Evolutionary conservation across 2,329 filamentous ascomycete genomes (phyloP), one percentile per base, ranked within the genome.

Genomic region (Aureobasidium sp.): DNA sequence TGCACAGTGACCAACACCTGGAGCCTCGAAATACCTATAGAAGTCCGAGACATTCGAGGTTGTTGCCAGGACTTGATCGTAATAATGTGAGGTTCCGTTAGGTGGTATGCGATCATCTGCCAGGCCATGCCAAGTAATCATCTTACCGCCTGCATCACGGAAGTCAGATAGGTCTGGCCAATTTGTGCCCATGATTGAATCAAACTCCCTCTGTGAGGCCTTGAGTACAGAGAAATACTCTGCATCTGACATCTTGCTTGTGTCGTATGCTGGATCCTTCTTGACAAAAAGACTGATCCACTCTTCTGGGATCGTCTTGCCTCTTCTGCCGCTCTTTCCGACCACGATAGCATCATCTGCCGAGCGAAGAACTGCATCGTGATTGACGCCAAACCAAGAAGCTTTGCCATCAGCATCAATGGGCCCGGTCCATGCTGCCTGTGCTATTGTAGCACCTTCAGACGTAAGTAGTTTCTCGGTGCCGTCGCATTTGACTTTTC

Each of bases 111-210:
- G 63, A 23, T 72, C 63, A 63, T 78, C 76, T 2, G 70, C 70
- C 7, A 75, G 64, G 0, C 77, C 78, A 57, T 79, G 76, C 72
- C 73, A 79, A 1, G 71, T 74, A 17, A 80, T 70, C 67, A 80
- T 71, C 63, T 79, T 80, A 1, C 72, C 75, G 0, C 75, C 76
- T 1, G 66, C 62, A 0, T 66, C 55, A 32, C 69, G 70, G 66
- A 79, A 79, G 0, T 55, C 66, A 0, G 70, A 68, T 0, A 79
- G 68, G 63, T 78, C 72, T 1, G 76, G 71, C 47, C 76, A 68
- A 23, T 68, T 61, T 0, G 75, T 75, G 6, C 70, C 73, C 13
- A 78, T 75, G 39, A 76, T 70, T 2, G 68, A 67, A 20, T 67
- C 63, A 61, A 74, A 78, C 59, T 73, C 63, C 5, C 67, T 63